phyloP scores from a whole-genome alignment of 352 stramenopile genomes.

The Elongisporangium anandrum region DNA sequence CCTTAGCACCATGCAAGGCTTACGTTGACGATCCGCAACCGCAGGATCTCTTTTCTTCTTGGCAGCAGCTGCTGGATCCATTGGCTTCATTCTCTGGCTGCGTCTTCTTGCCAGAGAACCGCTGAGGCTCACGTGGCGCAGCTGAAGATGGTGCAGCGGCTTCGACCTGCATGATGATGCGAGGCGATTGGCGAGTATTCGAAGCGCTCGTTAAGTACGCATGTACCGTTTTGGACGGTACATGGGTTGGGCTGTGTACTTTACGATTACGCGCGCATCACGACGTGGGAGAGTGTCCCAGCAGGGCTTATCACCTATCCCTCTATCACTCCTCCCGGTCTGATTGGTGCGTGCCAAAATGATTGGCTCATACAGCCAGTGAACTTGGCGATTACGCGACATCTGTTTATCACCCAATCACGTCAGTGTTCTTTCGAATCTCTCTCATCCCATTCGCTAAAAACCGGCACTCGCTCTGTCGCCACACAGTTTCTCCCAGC shows the following conservation, averaged over 20 bases:
- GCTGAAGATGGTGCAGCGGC: not conserved
- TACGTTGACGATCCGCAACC: conserved; percentile 9
- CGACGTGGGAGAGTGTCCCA: not conserved
- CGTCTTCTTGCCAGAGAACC: conserved; percentile 53
- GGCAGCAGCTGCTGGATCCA: conserved; percentile 4
- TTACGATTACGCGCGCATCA: not conserved
- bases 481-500: not conserved
- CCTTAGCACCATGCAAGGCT: not conserved
- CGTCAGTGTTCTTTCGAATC: not conserved
- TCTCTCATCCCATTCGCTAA: not conserved
- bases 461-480: not conserved
- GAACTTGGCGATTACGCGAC: not conserved
- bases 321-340: not conserved
- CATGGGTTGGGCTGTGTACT: not conserved
- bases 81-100: not conserved
- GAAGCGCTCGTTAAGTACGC: conserved; percentile 2
- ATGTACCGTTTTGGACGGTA: not conserved
- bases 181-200: not conserved
- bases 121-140: conserved; percentile 16
- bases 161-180: not conserved
- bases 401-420: not conserved
- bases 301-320: not conserved
- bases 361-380: conserved; percentile 4
- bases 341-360: conserved; percentile 11
- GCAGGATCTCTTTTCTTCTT: not conserved